Evolutionary conservation across 192 early-diverging fungal genomes (phyloP).

Genomic region (Backusella sp.): DNA sequence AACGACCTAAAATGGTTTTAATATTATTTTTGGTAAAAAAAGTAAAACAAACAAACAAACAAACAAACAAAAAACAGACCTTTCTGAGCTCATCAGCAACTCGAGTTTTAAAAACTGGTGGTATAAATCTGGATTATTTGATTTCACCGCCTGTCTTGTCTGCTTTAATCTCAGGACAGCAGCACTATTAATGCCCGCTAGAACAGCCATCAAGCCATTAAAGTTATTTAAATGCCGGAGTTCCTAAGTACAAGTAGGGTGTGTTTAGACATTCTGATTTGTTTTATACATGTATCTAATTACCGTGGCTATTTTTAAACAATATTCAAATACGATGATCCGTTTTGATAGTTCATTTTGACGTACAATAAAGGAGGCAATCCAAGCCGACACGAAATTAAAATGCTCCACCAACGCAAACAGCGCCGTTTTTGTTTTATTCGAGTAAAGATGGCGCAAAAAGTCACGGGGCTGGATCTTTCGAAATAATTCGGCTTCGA

Average conservation of each 20-base stretch:
- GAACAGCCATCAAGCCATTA: conserved; percentile 75
- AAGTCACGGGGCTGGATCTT: conserved; percentile 40
- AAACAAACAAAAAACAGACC: conserved; percentile 12
- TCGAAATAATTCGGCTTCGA: conserved; percentile 63
- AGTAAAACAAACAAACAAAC: neutral
- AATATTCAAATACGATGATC: conserved; percentile 64
- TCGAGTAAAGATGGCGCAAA: conserved; percentile 4
- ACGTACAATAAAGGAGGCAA: conserved; percentile 61
- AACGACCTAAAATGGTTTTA: conserved; percentile 45
- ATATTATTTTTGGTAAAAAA: conserved; percentile 1
- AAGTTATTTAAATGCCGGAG: conserved; percentile 68
- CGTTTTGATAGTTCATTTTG: conserved; percentile 61
- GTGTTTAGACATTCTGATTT: neutral
- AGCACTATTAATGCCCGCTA: conserved; percentile 66
- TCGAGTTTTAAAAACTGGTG: conserved; percentile 59
- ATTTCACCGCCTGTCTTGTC: conserved; percentile 51
- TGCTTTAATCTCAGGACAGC: conserved; percentile 62
- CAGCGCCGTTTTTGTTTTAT: conserved; percentile 28
- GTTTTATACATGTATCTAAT: neutral
- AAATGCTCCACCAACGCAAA: conserved; percentile 67
- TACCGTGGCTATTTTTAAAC: conserved; percentile 69
- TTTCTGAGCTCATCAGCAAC: conserved; percentile 65
- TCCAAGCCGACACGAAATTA: conserved; percentile 76
- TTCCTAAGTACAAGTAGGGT: conserved; percentile 33
- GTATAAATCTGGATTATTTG: conserved; percentile 42